Evolutionary conservation across 2,329 filamentous ascomycete genomes (phyloP).

Genomic region (Fusarium buxicola): DNA sequence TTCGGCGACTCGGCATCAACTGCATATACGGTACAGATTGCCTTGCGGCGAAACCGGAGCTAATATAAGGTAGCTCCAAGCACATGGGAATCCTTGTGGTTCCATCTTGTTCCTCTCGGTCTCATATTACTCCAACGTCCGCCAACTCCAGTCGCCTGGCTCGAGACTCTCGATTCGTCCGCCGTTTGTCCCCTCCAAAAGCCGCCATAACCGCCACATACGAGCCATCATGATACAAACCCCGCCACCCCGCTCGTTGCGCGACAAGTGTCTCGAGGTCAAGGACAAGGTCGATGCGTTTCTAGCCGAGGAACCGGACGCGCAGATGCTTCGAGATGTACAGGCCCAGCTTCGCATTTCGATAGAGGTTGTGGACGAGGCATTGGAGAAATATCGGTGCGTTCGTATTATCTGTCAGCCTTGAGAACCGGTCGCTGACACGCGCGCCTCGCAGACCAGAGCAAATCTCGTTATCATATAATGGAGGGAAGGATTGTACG

Average conservation of each 20-base stretch:
- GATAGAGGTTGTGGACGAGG: conserved; percentile 78
- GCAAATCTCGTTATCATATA: conserved; percentile 91
- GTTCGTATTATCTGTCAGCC: not conserved
- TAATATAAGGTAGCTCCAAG: conserved; percentile 14
- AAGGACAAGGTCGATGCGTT: conserved; percentile 73
- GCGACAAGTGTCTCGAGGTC: conserved; percentile 63
- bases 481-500: conserved; percentile 90
- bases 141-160: not conserved
- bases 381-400: conserved; percentile 80
- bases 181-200: not conserved
- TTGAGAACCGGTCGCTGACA: conserved; percentile 19
- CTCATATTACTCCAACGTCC: not conserved
- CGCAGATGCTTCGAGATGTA: conserved; percentile 69
- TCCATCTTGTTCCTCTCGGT: not conserved
- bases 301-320: conserved; percentile 68
- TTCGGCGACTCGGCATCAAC: conserved; percentile 19
- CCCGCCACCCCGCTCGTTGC: conserved; percentile 45
- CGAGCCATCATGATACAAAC: conserved; percentile 34
- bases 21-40: conserved; percentile 23
- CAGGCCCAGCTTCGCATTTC: conserved; percentile 81
- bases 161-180: not conserved
- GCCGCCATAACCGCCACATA: not conserved
- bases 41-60: conserved; percentile 37
- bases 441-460: conserved; percentile 66
- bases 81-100: conserved; percentile 10